Conservation (phyloP, 768 basidiomycete genomes). For the Suillus ampliporus region DNA sequence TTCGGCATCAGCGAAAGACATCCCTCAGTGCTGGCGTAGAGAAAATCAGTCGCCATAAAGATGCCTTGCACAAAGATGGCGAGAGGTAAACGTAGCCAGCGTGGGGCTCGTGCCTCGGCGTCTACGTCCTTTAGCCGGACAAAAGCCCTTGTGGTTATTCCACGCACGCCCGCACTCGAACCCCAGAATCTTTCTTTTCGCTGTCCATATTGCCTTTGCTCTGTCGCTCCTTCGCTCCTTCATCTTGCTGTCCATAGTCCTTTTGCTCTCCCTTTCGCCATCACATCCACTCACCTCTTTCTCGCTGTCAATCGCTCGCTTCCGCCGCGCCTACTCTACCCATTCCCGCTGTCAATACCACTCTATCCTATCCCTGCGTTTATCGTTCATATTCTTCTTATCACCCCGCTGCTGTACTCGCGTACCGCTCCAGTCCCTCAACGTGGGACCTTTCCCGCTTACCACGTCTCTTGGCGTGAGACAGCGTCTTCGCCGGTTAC, state of each 20-base stretch:
- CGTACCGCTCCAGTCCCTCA: no score
- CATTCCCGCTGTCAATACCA: background rate
- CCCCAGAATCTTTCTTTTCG: background rate
- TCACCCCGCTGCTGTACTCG: background rate
- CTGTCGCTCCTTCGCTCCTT: background rate
- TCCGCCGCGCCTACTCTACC: background rate
- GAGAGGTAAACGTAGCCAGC: background rate
- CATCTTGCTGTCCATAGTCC: background rate
- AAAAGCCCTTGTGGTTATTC: no score
- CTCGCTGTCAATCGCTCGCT: background rate
- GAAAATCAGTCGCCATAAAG: constrained; percentile 42
- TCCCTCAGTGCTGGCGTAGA: constrained; percentile 41
- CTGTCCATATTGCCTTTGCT: background rate
- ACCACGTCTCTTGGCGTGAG: no score
- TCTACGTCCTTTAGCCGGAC: no score
- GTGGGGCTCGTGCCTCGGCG: background rate
- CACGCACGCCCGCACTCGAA: background rate
- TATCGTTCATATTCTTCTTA: background rate
- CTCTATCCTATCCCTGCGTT: background rate
- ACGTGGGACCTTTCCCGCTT: no score
- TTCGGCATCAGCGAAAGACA: constrained; percentile 37
- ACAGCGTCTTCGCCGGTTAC: background rate
- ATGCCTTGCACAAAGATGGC: background rate
- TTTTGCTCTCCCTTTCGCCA: background rate
- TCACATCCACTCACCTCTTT: background rate